phyloP scores from a whole-genome alignment of 2,329 filamentous ascomycete genomes.

The Proliferodiscus dingleyae region DNA sequence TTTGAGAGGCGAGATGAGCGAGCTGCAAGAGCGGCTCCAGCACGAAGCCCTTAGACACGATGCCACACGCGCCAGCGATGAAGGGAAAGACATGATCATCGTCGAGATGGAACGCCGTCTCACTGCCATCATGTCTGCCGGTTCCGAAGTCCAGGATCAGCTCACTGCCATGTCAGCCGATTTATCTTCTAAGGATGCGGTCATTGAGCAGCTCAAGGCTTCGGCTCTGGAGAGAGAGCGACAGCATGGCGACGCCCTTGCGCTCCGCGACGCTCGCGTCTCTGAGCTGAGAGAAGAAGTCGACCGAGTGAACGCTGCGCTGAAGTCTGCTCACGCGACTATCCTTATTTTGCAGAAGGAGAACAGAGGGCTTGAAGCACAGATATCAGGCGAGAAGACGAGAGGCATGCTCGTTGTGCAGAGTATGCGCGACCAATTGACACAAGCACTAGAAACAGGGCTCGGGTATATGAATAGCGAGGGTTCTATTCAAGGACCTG shows the following conservation, averaged over 20 bases:
- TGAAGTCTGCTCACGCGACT: constrained; percentile 44
- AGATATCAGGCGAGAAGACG: constrained; percentile 45
- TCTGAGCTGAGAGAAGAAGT: constrained; percentile 45
- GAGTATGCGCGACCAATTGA: constrained; percentile 48
- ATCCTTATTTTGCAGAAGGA: constrained; percentile 43
- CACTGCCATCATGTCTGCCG: constrained; percentile 36
- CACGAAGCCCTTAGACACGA: constrained; percentile 33
- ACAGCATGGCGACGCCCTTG: constrained; percentile 42
- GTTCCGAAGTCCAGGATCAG: constrained; percentile 35
- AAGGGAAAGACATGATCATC: constrained; percentile 36
- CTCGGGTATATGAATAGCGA: constrained; percentile 36
- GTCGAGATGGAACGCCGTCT: constrained; percentile 43
- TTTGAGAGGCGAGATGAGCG: constrained; percentile 13
- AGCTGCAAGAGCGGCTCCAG: constrained; percentile 31
- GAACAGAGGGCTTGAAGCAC: constrained; percentile 39
- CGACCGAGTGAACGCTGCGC: constrained; percentile 40
- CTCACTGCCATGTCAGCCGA: constrained; percentile 31
- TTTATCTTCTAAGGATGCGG: constrained; percentile 17
- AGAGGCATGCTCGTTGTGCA: constrained; percentile 43
- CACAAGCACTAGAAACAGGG: constrained; percentile 43
- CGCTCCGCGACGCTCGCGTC: constrained; percentile 47
- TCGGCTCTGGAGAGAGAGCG: constrained; percentile 13
- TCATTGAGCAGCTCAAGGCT: constrained; percentile 11
- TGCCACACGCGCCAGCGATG: constrained; percentile 26
- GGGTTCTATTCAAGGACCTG: constrained; percentile 3